Evolutionary conservation across 1,284 basidiomycete species (phyloP).

Genomic region (Apiotrichum siamense): DNA sequence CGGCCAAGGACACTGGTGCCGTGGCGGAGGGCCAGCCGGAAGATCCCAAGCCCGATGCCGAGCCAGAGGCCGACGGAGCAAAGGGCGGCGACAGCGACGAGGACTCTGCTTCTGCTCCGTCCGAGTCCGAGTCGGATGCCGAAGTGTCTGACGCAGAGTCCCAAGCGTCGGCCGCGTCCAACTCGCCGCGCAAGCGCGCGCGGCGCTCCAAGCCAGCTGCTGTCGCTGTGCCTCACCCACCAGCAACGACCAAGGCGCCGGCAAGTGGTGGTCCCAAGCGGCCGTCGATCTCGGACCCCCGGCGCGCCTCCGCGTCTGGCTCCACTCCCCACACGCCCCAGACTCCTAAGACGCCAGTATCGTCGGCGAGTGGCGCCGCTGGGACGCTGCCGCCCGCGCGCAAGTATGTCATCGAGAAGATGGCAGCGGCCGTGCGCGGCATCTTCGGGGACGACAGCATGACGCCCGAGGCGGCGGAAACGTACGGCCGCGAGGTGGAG

Average conservation of each 20-base stretch:
- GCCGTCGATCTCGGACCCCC: neutral
- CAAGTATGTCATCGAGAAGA: slow-evolving; percentile 31
- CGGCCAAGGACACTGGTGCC: no score
- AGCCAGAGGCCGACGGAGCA: no score
- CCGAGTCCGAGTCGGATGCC: neutral
- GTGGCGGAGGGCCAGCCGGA: neutral
- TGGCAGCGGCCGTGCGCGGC: slow-evolving; percentile 19
- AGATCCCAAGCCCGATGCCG: neutral
- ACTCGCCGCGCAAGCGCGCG: neutral
- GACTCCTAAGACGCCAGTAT: neutral
- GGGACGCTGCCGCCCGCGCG: slow-evolving; percentile 28
- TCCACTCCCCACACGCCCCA: neutral
- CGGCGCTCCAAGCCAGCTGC: neutral
- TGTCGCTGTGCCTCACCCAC: neutral
- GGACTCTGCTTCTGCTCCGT: no score
- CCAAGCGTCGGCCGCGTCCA: neutral
- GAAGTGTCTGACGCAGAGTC: neutral
- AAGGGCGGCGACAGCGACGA: no score
- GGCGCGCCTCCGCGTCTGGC: neutral
- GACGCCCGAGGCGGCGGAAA: slow-evolving; percentile 15
- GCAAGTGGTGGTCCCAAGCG: slow-evolving; percentile 1
- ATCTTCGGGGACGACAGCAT: slow-evolving; percentile 25
- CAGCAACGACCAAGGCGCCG: neutral
- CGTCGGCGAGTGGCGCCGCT: neutral
- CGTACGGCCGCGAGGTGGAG: slow-evolving; percentile 30